phyloP scores from a whole-genome alignment of 345 rosid genomes.

The Cardamine occulta region DNA sequence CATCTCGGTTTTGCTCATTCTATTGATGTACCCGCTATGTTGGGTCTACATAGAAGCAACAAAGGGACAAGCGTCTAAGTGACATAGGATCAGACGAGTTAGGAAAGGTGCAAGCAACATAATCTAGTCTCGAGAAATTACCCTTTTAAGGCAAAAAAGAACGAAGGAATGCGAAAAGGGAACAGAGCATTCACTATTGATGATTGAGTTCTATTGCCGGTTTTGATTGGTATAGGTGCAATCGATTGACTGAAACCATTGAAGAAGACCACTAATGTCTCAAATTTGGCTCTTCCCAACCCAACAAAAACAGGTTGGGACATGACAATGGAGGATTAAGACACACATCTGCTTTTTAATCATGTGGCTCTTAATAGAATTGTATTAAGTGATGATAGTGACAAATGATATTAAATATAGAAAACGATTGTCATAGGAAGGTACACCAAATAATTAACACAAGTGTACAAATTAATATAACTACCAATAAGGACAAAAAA shows the following conservation, averaged over 20 bases:
- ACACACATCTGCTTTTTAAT: slow-evolving; percentile 8
- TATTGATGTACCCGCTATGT: not conserved
- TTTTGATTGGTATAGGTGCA: slow-evolving; percentile 18
- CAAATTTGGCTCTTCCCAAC: slow-evolving; percentile 27
- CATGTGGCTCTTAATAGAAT: slow-evolving; percentile 21
- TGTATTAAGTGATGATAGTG: slow-evolving; percentile 23
- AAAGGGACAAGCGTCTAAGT: not conserved
- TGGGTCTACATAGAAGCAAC: not conserved
- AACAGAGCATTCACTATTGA: not conserved
- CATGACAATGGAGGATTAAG: slow-evolving; percentile 19
- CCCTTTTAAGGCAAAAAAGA: slow-evolving; percentile 21
- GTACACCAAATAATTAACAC: slow-evolving; percentile 1
- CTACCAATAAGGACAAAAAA: slow-evolving; percentile 17
- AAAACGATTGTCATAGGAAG: slow-evolving; percentile 2
- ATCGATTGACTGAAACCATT: slow-evolving; percentile 40
- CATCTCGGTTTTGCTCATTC: slow-evolving; percentile 41
- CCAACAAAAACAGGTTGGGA: slow-evolving; percentile 18
- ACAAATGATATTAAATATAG: slow-evolving; percentile 4
- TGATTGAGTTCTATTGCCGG: slow-evolving; percentile 13
- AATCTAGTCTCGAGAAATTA: not conserved
- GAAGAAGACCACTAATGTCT: slow-evolving; percentile 28
- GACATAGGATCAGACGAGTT: too few relatives aligned
- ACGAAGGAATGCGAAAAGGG: slow-evolving; percentile 6
- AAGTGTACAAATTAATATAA: slow-evolving; percentile 4
- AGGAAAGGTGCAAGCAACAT: slow-evolving; percentile 3